phyloP scores from a whole-genome alignment of 495 filamentous ascomycete species.

The Gamarada debralockiae region DNA sequence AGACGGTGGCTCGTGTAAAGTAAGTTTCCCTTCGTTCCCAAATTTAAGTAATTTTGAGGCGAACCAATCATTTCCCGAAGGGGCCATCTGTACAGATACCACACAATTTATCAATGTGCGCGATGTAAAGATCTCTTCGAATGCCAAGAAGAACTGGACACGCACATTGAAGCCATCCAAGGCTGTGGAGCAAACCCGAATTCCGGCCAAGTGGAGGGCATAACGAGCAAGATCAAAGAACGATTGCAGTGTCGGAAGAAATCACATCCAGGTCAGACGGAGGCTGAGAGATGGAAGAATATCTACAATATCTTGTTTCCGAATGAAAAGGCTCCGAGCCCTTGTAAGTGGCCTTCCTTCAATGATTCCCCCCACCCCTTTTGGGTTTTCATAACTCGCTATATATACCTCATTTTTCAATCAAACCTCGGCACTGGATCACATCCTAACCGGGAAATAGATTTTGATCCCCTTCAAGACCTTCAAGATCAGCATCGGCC shows the following conservation, averaged over 20 bases:
- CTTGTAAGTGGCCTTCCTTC: conserved; percentile 12
- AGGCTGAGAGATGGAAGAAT: conserved; percentile 12
- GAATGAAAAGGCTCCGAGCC: conserved; percentile 5
- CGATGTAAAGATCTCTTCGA: conserved; percentile 16
- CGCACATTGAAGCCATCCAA: not conserved
- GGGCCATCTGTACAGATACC: conserved; percentile 17
- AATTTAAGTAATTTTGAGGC: not conserved
- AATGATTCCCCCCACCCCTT: not conserved
- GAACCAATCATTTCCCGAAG: not conserved
- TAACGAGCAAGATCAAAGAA: conserved; percentile 12
- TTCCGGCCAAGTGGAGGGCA: conserved; percentile 6
- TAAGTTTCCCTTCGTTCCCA: not conserved
- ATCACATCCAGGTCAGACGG: conserved; percentile 9
- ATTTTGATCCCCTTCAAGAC: conserved; percentile 17
- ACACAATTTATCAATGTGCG: conserved; percentile 13
- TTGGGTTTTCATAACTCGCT: too few relatives aligned
- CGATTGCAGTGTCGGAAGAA: conserved; percentile 15
- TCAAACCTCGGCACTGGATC: too few relatives aligned
- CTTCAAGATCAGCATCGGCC: not conserved
- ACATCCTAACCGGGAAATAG: conserved; percentile 5
- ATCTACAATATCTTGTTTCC: conserved; percentile 18
- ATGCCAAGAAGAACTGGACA: conserved; percentile 7
- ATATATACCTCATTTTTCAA: too few relatives aligned
- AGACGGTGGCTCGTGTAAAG: conserved; percentile 9
- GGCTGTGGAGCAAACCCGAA: conserved; percentile 1